Base-by-base conservation (phyloP, 208 protist species). In the Acanthamoeba sp. region DNA sequence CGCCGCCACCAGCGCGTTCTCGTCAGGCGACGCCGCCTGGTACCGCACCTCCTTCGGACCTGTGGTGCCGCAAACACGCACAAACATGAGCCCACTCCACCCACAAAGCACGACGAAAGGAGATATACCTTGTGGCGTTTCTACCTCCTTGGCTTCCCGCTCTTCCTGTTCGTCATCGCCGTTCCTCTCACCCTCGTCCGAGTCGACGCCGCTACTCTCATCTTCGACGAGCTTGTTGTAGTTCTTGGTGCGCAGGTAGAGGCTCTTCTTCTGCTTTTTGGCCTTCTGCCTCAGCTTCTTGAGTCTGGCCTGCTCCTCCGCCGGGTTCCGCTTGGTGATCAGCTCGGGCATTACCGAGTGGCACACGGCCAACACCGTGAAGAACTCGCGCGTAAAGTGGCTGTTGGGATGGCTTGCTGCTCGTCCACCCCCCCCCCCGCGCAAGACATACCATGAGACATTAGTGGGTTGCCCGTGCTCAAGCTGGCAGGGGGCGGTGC, bases 1-100 rank as follows among this genome's bases (percentile, higher is more conserved):
- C 1, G 97, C 97, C 57, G 96, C 97, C 0, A 98, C 97, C 10
- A 99, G 97, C 52, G 98, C 98, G 20, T 98, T 98, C 95, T 99
- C 98, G 94, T 99, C 98, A 0, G 98, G 98, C 1, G 98, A 98
- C 94, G 96, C 97, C 55, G 98, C 98, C 82, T 99, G 98, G 95
- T 99, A 99, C 27, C 97, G 91, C 48, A 98, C 40, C 62, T 95
- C 95, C 94, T 38, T 50, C 45, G 10, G 45, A 2, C 78, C 78
- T 50, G 48, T 12, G 27, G 34, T 36, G 27, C 36, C 1, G 9
- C 16, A 7, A 14, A 71, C 32, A n/a, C 62, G 27, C 14, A n/a
- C 24, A 7, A 71, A 34, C 22, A 29, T 36, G 66, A 40, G 22
- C 66, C 5, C 27, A 20, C 3, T 20, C 20, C n/a, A n/a, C n/a